Evolutionary conservation across 2,329 filamentous ascomycete genomes (phyloP), one percentile per base, ranked within the genome.

Genomic region (Cytospora schulzeri): DNA sequence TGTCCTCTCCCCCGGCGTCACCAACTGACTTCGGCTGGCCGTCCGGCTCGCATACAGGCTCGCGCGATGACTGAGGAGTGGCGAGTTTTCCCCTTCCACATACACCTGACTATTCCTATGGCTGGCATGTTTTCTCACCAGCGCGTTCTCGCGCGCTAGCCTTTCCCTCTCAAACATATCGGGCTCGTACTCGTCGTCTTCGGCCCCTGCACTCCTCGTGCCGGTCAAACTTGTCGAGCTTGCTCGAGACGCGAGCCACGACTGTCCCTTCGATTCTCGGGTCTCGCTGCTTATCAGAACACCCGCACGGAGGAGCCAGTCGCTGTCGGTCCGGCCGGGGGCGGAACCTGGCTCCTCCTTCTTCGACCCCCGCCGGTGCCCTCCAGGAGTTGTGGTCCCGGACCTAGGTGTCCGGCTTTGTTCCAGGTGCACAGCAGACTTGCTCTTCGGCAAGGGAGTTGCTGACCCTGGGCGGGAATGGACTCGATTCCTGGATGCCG

Each of bases 191-290:
- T 54, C 64, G 2, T 67, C 63, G 15, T 65, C 63, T 6, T 53
- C 63, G 22, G 71, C 69, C 66, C 83, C 83, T 4, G 85, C 84
- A 4, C 78, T 81, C 9, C 76, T 78, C 71, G 82, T 74, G 28
- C 80, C 84, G 0, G 81, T 76, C 22, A 90, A 79, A 71, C 83
- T 88, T 11, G 86, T 90, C 1, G 87, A 88, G 72, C 86, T 88
- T 62, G 84, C 85, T 55, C 86, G 81, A 28, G 86, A 85, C n/a
- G 85, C 79, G 24, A 91, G 81, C 88, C 88, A 91, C 17, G 83
- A 78, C 74, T 91, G 88, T 17, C 88, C 88, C 75, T 90, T 90
- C 70, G 80, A 87, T 72, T 91, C 88, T 63, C 88, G 80, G 22
- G 87, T 80, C 72, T 88, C 85, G 59, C 81, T 83, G 63, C 84